Conservation (phyloP, 305 asterid species). For the Coffea humblotiana region DNA sequence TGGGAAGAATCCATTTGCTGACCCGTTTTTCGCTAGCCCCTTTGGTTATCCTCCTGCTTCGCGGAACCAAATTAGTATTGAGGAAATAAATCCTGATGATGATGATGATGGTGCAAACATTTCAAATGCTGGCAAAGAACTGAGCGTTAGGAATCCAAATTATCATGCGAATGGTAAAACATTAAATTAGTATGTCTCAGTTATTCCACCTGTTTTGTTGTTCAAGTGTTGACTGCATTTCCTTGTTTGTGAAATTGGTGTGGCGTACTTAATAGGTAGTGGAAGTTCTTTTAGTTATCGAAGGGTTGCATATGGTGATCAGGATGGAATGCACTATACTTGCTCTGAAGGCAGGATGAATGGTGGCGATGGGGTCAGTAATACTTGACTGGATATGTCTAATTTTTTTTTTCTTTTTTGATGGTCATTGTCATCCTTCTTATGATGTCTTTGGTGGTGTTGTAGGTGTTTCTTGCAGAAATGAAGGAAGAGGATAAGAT, state of each 20-base stretch:
- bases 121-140: conserved; percentile 44
- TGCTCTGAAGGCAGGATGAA: conserved; percentile 62
- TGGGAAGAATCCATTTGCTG: conserved; percentile 37
- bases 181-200: background rate
- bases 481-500: conserved; percentile 71
- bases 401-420: too few relatives aligned
- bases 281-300: conserved; percentile 48
- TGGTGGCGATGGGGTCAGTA: conserved; percentile 82
- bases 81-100: conserved; percentile 60
- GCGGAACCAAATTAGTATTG: conserved; percentile 51
- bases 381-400: background rate
- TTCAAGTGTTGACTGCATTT: background rate
- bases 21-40: conserved; percentile 61
- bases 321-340: conserved; percentile 53
- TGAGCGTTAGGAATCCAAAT: conserved; percentile 32
- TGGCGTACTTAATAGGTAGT: conserved; percentile 36
- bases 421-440: background rate
- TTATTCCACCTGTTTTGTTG: background rate
- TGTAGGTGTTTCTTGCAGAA: conserved; percentile 65
- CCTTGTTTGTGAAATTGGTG: conserved; percentile 5
- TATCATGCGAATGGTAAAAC: conserved; percentile 37
- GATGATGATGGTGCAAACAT: conserved; percentile 31
- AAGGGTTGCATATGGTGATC: conserved; percentile 65
- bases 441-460: conserved; percentile 11
- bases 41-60: conserved; percentile 34